Base-by-base conservation (phyloP, 139 green algal genomes). In the Chlorella ohadii region DNA sequence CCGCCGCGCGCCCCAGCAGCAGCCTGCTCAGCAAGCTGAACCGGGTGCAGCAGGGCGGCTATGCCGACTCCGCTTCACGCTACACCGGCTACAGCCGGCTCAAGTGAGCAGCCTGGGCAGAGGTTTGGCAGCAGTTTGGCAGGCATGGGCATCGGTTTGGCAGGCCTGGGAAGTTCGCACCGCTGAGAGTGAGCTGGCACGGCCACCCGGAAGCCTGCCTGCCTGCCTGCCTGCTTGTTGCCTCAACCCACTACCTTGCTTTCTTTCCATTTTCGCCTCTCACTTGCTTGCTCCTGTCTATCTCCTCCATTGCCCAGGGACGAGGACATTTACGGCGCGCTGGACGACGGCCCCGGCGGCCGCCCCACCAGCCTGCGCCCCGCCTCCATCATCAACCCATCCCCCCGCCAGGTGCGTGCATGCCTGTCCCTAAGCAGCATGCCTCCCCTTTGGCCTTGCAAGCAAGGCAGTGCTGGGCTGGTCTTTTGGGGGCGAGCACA, bases 381-480 rank as follows among this genome's bases (percentile, higher is more conserved):
- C 28, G 61, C 78, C 38, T 83, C 78, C n/a, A 83, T 83, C 41
- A 75, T 47, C 25, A 83, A 83, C 63, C 78, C 78, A 28, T 83
- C 78, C 0, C 78, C 78, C 3, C 78, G 78, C 78, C 78, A 83
- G 78, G 78, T 83, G 39, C 2, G 57, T 55, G 44, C 44, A 11
- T 11, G n/a, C n/a, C n/a, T n/a, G n/a, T n/a, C n/a, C n/a, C n/a
- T n/a, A n/a, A n/a, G n/a, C n/a, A n/a, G n/a, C n/a, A n/a, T n/a
- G n/a, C n/a, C n/a, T n/a, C n/a, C n/a, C n/a, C n/a, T n/a, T 9
- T 51, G 44, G 44, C 9, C 44, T 9, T 51, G 44, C 7, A 51
- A 9, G 64, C 9, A 16, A 4, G 28, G 64, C n/a, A 22, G 64
- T 13, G 28, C n/a, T 23, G n/a, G 28, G 11, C 25, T 9, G 39